A percentile compares a stretch with the other conserved stretches of the same genome.
Evolutionary conservation across 805 yeast species (phyloP).

Genomic region (Gaillardinia entomophila): DNA sequence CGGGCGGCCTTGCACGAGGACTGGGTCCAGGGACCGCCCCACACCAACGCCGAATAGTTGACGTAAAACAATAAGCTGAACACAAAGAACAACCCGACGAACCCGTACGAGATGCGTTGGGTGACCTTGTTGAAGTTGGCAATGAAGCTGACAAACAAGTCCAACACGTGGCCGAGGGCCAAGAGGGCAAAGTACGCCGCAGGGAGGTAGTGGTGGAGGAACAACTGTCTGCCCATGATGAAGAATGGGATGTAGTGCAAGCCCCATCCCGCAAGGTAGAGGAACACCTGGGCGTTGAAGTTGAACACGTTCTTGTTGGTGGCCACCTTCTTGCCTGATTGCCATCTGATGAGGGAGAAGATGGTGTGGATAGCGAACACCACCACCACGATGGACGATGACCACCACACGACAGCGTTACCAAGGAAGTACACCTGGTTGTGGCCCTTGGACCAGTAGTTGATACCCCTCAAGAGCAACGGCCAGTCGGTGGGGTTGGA

Average conservation of each 20-base stretch:
- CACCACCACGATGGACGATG: conserved; percentile 48
- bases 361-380: conserved; percentile 46
- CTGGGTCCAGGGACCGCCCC: conserved; percentile 78
- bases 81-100: conserved; percentile 45
- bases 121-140: conserved; percentile 31
- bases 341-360: conserved; percentile 55
- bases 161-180: conserved; percentile 66
- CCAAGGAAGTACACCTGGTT: conserved; percentile 69
- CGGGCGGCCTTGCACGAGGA: conserved; percentile 57
- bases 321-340: conserved; percentile 40
- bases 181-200: conserved; percentile 84
- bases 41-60: conserved; percentile 65
- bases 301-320: conserved; percentile 51
- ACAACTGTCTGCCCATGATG: conserved; percentile 88
- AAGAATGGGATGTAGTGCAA: conserved; percentile 71
- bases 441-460: conserved; percentile 64
- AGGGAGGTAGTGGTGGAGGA: conserved; percentile 91
- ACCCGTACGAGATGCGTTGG: conserved; percentile 37
- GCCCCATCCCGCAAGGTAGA: conserved; percentile 64
- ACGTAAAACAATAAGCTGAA: conserved; percentile 50
- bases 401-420: conserved; percentile 79
- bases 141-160: conserved; percentile 41
- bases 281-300: conserved; percentile 58
- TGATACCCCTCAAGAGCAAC: conserved; percentile 67
- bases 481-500: conserved; percentile 76